phyloP scores from a whole-genome alignment of 805 yeast genomes.

The Kodamaea lidongshanica region DNA sequence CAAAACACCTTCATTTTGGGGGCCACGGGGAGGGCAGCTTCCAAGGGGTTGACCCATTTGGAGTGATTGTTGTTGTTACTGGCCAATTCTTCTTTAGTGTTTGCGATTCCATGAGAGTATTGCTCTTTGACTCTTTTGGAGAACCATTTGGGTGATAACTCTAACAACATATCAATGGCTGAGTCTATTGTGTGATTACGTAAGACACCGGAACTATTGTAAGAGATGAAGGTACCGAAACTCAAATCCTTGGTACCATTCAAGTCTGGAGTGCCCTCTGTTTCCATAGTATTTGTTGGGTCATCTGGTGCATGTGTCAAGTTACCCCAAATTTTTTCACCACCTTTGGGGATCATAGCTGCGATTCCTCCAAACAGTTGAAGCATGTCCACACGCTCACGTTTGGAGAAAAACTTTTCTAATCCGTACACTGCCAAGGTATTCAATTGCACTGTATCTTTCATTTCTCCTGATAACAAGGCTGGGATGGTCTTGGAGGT shows the following conservation, averaged over 20 bases:
- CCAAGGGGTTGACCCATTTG: slow-evolving; percentile 94
- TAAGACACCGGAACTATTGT: slow-evolving; percentile 14
- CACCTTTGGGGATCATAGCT: slow-evolving; percentile 96
- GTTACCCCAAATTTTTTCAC: slow-evolving; percentile 84
- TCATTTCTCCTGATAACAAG: slow-evolving; percentile 94
- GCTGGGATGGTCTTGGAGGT: slow-evolving; percentile 94
- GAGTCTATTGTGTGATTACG: slow-evolving; percentile 58
- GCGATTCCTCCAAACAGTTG: slow-evolving; percentile 92
- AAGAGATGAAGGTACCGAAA: slow-evolving; percentile 12
- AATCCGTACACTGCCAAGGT: slow-evolving; percentile 89
- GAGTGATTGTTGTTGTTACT: slow-evolving; percentile 63
- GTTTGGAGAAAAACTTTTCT: slow-evolving; percentile 86
- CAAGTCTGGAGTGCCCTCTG: slow-evolving; percentile 13
- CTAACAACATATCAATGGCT: slow-evolving; percentile 60
- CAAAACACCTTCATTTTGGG: slow-evolving; percentile 87
- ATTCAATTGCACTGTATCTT: slow-evolving; percentile 91
- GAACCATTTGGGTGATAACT: slow-evolving; percentile 74
- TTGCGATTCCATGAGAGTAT: slow-evolving; percentile 76
- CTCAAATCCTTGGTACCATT: slow-evolving; percentile 15
- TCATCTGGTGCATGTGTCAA: slow-evolving; percentile 68
- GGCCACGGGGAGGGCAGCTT: slow-evolving; percentile 86
- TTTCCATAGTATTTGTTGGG: slow-evolving; percentile 25
- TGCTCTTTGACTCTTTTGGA: slow-evolving; percentile 55
- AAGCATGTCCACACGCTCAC: slow-evolving; percentile 81
- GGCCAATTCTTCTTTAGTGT: slow-evolving; percentile 49